phyloP scores from a whole-genome alignment of 2,329 filamentous ascomycete species.

The Ophiostoma pallidulum region DNA sequence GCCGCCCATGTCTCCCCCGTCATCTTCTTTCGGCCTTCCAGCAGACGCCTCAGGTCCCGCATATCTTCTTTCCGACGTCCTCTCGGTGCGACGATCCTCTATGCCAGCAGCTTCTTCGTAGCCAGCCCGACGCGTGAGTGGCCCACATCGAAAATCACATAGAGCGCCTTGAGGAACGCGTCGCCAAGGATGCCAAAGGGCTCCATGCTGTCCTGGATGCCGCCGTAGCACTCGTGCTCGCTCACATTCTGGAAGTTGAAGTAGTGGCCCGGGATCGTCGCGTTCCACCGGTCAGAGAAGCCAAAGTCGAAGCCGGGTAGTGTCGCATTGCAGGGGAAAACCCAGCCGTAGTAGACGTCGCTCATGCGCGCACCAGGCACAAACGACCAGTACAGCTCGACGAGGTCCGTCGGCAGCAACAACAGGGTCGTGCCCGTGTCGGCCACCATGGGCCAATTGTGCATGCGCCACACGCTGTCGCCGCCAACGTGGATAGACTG shows the following conservation, averaged over 20 bases:
- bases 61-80: too few species aligned
- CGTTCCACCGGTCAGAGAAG: conserved; percentile 33
- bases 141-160: conserved; percentile 58
- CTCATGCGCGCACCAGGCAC: conserved; percentile 44
- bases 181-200: conserved; percentile 63
- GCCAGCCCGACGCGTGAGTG: conserved; percentile 38
- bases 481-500: conserved; percentile 27
- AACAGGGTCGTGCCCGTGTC: conserved; percentile 63
- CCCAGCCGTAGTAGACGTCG: conserved; percentile 35
- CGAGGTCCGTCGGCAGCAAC: conserved; percentile 48
- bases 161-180: conserved; percentile 68
- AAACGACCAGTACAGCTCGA: conserved; percentile 48
- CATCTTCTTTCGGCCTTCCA: too few species aligned
- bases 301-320: conserved; percentile 44
- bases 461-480: conserved; percentile 28
- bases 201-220: conserved; percentile 52
- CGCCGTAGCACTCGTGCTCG: conserved; percentile 58
- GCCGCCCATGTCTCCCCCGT: too few species aligned
- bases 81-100: too few species aligned
- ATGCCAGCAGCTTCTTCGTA: conserved; percentile 29
- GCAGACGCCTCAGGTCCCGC: too few species aligned
- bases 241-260: conserved; percentile 41
- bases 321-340: conserved; percentile 41
- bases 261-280: conserved; percentile 40
- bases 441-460: conserved; percentile 43